Evolutionary conservation across 192 early-diverging fungal genomes (phyloP).

Genomic region (Dissophora globulifera): DNA sequence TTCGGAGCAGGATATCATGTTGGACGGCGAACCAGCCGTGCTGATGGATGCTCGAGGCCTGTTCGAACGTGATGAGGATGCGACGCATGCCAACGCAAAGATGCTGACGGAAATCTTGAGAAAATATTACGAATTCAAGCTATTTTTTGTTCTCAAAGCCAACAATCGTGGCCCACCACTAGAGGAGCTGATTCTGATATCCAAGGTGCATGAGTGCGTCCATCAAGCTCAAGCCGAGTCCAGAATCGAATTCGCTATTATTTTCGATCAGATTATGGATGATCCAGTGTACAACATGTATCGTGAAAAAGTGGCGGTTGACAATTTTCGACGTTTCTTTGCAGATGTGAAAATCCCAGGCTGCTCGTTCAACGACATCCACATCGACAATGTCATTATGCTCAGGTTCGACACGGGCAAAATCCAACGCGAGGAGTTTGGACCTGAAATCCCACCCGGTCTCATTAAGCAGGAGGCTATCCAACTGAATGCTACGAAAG

Average conservation of each 20-base stretch:
- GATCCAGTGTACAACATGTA: neutral
- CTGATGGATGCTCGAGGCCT: slow-evolving; percentile 14
- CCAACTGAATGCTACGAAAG: too few relatives aligned
- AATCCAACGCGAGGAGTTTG: too few relatives aligned
- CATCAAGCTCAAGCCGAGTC: neutral
- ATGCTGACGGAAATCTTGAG: slow-evolving; percentile 1
- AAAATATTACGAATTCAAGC: slow-evolving; percentile 6
- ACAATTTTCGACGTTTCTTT: slow-evolving; percentile 5
- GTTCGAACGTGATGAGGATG: neutral
- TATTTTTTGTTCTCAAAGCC: slow-evolving; percentile 3
- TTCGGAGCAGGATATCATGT: neutral
- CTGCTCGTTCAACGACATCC: neutral
- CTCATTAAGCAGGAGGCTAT: too few relatives aligned
- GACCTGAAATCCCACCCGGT: too few relatives aligned
- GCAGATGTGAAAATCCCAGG: too few relatives aligned
- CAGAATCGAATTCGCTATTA: neutral
- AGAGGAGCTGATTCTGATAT: slow-evolving; percentile 5
- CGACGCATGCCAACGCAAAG: neutral
- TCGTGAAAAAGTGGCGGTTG: neutral
- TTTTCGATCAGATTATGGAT: slow-evolving; percentile 2
- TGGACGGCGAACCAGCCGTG: neutral
- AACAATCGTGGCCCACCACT: neutral
- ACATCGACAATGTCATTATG: too few relatives aligned
- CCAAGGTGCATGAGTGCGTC: slow-evolving; percentile 14
- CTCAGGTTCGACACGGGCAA: too few relatives aligned